These are phyloP conservation scores for Ceratobasidium sp. DNA, from an alignment of 1,284 basidiomycete genomes.

Conservation along the genomic window DNA sequence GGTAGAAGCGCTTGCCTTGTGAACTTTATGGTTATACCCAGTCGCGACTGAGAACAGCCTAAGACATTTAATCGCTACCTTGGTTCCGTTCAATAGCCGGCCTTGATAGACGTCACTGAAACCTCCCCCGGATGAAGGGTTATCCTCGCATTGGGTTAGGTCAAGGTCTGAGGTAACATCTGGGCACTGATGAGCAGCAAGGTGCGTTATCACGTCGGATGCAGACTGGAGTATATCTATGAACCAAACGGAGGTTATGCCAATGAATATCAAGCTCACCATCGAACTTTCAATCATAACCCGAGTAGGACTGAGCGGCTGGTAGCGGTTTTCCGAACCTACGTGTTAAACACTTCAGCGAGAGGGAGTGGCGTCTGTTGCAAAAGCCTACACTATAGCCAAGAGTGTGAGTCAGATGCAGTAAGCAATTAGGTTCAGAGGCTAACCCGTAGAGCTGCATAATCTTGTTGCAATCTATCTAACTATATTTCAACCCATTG, in stretches of 20 bases:
- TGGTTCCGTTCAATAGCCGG: neutral
- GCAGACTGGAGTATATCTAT: neutral
- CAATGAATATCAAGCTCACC: neutral
- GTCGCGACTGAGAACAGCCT: neutral
- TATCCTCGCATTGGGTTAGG: neutral
- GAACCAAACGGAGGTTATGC: neutral
- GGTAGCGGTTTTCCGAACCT: neutral
- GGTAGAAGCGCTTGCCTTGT: neutral
- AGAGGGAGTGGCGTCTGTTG: too few relatives aligned
- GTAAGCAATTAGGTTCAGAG: neutral
- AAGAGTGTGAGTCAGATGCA: neutral
- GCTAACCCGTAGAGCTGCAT: neutral
- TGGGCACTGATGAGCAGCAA: constrained; percentile 1
- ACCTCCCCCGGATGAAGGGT: neutral
- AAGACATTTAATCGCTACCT: constrained; percentile 13
- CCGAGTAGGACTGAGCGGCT: neutral
- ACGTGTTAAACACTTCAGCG: neutral
- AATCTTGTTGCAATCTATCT: neutral
- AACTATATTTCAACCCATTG: neutral
- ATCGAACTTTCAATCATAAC: constrained; percentile 1
- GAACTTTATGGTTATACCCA: neutral
- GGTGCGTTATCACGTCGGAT: neutral
- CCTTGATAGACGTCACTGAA: constrained; percentile 27
- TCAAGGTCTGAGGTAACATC: constrained; percentile 5
- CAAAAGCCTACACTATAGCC: neutral